Evolutionary conservation across 2,329 filamentous ascomycete species (phyloP).

Genomic region (Pezicula radicicola): DNA sequence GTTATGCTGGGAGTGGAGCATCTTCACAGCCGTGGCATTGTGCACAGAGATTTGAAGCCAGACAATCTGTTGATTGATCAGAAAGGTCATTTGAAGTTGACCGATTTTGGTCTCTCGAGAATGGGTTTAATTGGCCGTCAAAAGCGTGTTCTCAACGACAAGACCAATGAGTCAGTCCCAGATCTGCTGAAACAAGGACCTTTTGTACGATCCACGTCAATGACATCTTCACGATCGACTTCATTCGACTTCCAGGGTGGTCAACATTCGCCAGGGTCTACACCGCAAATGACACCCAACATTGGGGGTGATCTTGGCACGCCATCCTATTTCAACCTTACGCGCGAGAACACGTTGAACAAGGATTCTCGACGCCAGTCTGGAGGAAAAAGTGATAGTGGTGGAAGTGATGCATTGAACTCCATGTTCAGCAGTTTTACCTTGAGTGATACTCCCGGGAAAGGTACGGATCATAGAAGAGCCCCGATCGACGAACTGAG

Average conservation of each 20-base stretch:
- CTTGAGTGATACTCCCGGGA: constrained; percentile 57
- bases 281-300: constrained; percentile 83
- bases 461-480: constrained; percentile 37
- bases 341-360: constrained; percentile 51
- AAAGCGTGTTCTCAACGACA: constrained; percentile 82
- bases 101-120: constrained; percentile 93
- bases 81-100: constrained; percentile 93
- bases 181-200: constrained; percentile 91
- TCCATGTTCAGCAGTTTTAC: constrained; percentile 80
- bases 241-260: constrained; percentile 82
- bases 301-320: constrained; percentile 65
- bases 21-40: constrained; percentile 88
- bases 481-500: constrained; percentile 73
- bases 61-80: constrained; percentile 97
- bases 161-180: constrained; percentile 77
- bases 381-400: constrained; percentile 85
- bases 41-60: constrained; percentile 94
- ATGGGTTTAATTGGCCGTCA: constrained; percentile 97
- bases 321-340: constrained; percentile 90
- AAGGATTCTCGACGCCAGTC: constrained; percentile 70
- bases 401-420: constrained; percentile 80
- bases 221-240: constrained; percentile 86
- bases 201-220: constrained; percentile 80
- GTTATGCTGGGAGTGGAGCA: constrained; percentile 97
- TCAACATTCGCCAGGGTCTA: constrained; percentile 75